phyloP scores from a whole-genome alignment of 2,329 filamentous ascomycete genomes.

The Alternaria novae-zelandiae region DNA sequence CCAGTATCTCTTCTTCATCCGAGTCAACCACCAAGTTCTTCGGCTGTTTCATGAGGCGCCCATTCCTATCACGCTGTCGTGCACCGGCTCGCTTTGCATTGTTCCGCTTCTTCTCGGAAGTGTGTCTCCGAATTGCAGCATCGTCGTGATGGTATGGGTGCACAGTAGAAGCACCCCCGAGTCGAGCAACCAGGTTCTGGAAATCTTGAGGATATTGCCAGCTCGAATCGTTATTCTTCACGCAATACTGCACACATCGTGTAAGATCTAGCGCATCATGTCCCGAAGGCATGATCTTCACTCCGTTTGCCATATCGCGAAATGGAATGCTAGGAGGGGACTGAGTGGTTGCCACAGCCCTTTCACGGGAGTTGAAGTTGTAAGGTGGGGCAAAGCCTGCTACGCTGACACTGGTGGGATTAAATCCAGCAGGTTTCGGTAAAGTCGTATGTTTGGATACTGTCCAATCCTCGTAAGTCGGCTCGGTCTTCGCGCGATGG shows the following conservation, averaged over 20 bases:
- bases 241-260: slow-evolving; percentile 22
- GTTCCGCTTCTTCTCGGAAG: background rate
- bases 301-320: slow-evolving; percentile 18
- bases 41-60: slow-evolving; percentile 4
- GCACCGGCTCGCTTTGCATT: background rate
- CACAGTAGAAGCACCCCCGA: slow-evolving; percentile 19
- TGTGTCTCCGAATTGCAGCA: slow-evolving; percentile 14
- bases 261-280: slow-evolving; percentile 33
- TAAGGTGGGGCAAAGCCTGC: slow-evolving; percentile 19
- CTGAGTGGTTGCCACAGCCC: background rate
- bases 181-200: slow-evolving; percentile 4
- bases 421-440: slow-evolving; percentile 8
- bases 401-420: slow-evolving; percentile 23
- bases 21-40: background rate
- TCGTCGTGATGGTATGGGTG: slow-evolving; percentile 12
- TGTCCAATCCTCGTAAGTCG: slow-evolving; percentile 22
- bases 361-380: background rate
- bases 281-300: slow-evolving; percentile 19
- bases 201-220: slow-evolving; percentile 31
- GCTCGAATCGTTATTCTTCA: slow-evolving; percentile 17
- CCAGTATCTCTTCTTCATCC: background rate
- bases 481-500: slow-evolving; percentile 11
- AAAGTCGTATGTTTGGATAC: slow-evolving; percentile 14
- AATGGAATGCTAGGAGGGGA: slow-evolving; percentile 16
- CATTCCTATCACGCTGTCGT: slow-evolving; percentile 1